Percentiles rank a stretch among this genome's conserved stretches.
Conservation (phyloP, 2,329 filamentous ascomycete genomes). For the Ascochyta koolunga region DNA sequence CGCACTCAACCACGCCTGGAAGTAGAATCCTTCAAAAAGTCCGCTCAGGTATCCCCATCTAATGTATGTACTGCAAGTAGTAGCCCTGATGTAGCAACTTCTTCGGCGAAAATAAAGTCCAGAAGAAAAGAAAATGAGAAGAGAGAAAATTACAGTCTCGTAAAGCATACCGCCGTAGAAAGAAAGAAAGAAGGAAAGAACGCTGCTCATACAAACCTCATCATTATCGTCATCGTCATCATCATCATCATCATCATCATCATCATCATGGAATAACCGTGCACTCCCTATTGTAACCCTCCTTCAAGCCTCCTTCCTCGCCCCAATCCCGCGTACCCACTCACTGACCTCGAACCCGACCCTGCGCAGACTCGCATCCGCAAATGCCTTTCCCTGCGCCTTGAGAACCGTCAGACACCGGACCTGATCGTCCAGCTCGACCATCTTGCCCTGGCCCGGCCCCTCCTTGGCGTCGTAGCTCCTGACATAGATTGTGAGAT, state of each 20-base stretch:
- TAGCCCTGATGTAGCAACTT: not conserved
- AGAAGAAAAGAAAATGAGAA: not conserved
- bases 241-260: too few relatives aligned
- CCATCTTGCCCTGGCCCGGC: conserved; percentile 44
- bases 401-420: conserved; percentile 49
- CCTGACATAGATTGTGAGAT: conserved; percentile 74
- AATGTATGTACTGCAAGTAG: conserved; percentile 3
- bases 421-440: conserved; percentile 51
- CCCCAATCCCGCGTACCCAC: conserved; percentile 61
- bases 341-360: conserved; percentile 88
- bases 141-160: too few relatives aligned
- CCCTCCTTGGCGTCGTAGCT: conserved; percentile 38
- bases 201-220: too few relatives aligned
- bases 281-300: not conserved
- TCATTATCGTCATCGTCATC: too few relatives aligned
- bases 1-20: too few relatives aligned
- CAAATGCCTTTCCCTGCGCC: conserved; percentile 42
- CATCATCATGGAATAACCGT: too few relatives aligned
- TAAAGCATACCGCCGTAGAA: too few relatives aligned
- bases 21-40: too few relatives aligned
- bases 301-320: conserved; percentile 5
- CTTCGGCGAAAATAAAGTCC: not conserved
- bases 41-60: too few relatives aligned
- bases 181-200: too few relatives aligned
- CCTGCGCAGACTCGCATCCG: conserved; percentile 66